Conservation (phyloP, 2,329 filamentous ascomycete species). For the Penicillium sp. region DNA sequence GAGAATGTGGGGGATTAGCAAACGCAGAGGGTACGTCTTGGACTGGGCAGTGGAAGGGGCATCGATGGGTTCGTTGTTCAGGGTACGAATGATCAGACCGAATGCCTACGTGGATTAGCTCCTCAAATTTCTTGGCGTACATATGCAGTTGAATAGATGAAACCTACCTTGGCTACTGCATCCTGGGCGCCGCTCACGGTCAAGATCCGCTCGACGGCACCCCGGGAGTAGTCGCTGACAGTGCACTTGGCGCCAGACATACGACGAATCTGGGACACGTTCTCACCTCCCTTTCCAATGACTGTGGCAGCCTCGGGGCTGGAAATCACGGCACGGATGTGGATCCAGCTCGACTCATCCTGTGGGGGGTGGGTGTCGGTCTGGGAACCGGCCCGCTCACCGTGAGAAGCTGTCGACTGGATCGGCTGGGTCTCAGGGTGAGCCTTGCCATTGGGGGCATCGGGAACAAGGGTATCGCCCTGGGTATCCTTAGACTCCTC, state of each 20-base stretch:
- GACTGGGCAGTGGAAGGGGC: slow-evolving; percentile 88
- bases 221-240: slow-evolving; percentile 96
- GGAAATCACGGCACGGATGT: slow-evolving; percentile 94
- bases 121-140: not conserved
- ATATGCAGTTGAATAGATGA: not conserved
- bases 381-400: slow-evolving; percentile 53
- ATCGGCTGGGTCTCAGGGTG: slow-evolving; percentile 61
- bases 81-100: slow-evolving; percentile 93
- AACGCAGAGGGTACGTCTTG: slow-evolving; percentile 94
- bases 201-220: slow-evolving; percentile 94
- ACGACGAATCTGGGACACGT: slow-evolving; percentile 94
- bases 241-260: slow-evolving; percentile 97
- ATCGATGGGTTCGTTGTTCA: slow-evolving; percentile 94
- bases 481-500: slow-evolving; percentile 48
- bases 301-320: slow-evolving; percentile 97
- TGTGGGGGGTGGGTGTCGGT: slow-evolving; percentile 58
- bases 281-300: slow-evolving; percentile 98
- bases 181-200: slow-evolving; percentile 97
- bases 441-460: slow-evolving; percentile 62
- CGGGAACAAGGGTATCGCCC: slow-evolving; percentile 70
- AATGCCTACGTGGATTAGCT: slow-evolving; percentile 66
- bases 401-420: slow-evolving; percentile 59
- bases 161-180: slow-evolving; percentile 86
- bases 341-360: slow-evolving; percentile 95
- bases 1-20: slow-evolving; percentile 93